Evolutionary conservation across 2,329 filamentous ascomycete genomes (phyloP).

Genomic region (Volutella citrinella): DNA sequence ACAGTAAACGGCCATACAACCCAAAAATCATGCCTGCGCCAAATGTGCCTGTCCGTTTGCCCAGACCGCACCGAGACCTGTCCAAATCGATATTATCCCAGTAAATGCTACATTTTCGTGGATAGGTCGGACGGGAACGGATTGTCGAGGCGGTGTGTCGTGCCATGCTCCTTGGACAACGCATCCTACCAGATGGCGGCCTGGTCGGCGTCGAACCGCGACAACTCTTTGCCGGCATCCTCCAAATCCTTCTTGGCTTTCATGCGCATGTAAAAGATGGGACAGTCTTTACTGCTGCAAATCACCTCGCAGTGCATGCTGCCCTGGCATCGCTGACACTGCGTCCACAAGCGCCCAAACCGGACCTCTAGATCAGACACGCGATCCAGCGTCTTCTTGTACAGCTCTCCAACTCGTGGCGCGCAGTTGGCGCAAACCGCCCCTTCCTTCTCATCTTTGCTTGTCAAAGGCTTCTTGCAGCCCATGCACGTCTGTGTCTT

Average conservation of each 20-base stretch:
- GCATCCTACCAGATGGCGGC: constrained; percentile 56
- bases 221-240: constrained; percentile 86
- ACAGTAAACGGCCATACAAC: too few species aligned
- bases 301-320: constrained; percentile 99
- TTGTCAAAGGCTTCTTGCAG: constrained; percentile 91
- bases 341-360: constrained; percentile 93
- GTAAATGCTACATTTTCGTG: too few species aligned
- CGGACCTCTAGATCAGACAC: constrained; percentile 90
- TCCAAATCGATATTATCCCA: too few species aligned
- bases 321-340: constrained; percentile 95
- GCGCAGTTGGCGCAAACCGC: constrained; percentile 87
- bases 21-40: constrained; percentile 11
- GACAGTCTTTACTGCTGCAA: constrained; percentile 92
- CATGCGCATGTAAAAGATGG: constrained; percentile 99
- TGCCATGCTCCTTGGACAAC: too few species aligned
- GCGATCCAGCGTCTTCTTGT: constrained; percentile 84
- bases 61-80: too few species aligned
- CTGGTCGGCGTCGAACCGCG: constrained; percentile 83
- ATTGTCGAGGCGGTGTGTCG: too few species aligned
- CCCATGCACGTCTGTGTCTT: constrained; percentile 98
- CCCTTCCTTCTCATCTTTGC: constrained; percentile 74
- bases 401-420: constrained; percentile 84
- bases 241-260: constrained; percentile 99
- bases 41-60: constrained; percentile 12
- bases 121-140: too few species aligned